Evolutionary conservation across 2,329 filamentous ascomycete species (phyloP), one percentile per base, ranked within the genome.

Genomic region (Sporothrix dimorphospora): DNA sequence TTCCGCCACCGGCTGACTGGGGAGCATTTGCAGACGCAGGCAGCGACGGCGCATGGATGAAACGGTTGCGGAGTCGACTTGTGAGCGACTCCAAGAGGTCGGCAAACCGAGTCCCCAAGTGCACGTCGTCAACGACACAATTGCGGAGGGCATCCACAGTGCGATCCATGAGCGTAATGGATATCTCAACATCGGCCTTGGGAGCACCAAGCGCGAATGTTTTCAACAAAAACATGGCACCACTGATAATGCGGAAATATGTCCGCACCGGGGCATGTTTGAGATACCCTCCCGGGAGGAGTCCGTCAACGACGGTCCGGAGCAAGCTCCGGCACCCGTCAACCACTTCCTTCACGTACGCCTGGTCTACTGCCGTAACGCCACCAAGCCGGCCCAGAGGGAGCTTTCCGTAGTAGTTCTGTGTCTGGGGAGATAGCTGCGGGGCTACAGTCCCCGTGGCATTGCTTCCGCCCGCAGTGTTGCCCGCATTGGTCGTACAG

Each of bases 181-280:
- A 93, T 63, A 92, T 85, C 77, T 91, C 89, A 34, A 95, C 91
- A 75, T 96, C 92, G 71, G 90, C 90, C 76, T 93, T 91, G 0
- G 91, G 91, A 1, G 92, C 92, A 21, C 93, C 93, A 1, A 96
- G 85, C 0, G 92, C 92, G 80, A 96, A 95, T 0, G 93, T 95
- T 82, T 92, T 96, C 67, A 96, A 86, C 21, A 96, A 81, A 78
- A 96, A 94, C 88, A 95, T 94, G 74, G 92, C 92, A 4, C 93
- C 92, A 72, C 90, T 93, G 75, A 95, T 93, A 79, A 96, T 95
- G 72, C 93, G 89, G 82, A 96, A 94, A 79, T 95, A 95, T 0
- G 93, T 95, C 63, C 93, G 87, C 4, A 96, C 93, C 0, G 93
- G 93, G 0, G 92, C 92, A 78, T 95, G 93, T 78, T 93, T 93